Conservation (phyloP, 106 monocot genomes). For the Vanilla planifolia region DNA sequence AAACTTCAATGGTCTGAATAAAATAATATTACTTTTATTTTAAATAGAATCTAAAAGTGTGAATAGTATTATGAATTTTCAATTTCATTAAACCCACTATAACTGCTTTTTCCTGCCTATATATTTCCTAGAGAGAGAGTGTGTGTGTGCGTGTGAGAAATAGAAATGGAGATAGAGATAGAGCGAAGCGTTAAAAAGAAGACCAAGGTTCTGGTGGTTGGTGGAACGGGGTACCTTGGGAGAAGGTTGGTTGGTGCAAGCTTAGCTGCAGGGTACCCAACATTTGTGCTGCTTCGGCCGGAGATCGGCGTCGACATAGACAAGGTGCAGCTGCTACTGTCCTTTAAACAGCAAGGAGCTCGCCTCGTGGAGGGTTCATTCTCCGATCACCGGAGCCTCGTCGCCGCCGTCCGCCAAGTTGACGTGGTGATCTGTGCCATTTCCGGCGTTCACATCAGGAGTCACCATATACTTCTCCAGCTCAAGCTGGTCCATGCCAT, state of each 20-base stretch:
- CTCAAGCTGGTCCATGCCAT: conserved; percentile 64
- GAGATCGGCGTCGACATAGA: conserved; percentile 54
- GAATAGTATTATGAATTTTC: too few relatives aligned
- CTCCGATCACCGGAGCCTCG: conserved; percentile 44
- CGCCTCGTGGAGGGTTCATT: conserved; percentile 40
- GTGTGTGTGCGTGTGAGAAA: too few relatives aligned
- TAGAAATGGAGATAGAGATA: conserved; percentile 5
- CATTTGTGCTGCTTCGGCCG: conserved; percentile 31
- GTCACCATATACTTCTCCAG: conserved; percentile 59
- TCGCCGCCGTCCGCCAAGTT: conserved; percentile 36
- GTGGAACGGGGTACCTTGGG: conserved; percentile 55
- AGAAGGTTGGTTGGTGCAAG: conserved; percentile 48
- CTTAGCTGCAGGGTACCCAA: conserved; percentile 37
- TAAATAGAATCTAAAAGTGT: too few relatives aligned
- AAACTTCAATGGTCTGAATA: too few relatives aligned
- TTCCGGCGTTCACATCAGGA: conserved; percentile 50
- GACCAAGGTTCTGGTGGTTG: conserved; percentile 51
- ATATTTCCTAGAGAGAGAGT: conserved; percentile 10
- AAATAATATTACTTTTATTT: too few relatives aligned
- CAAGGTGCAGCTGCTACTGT: conserved; percentile 47
- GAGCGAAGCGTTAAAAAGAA: conserved; percentile 7
- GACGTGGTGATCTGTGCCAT: conserved; percentile 56
- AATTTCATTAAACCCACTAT: too few relatives aligned
- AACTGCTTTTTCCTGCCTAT: too few relatives aligned
- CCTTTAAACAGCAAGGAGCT: conserved; percentile 49